Conservation (phyloP, 345 rosid species). For the Pugionium cornutum region DNA sequence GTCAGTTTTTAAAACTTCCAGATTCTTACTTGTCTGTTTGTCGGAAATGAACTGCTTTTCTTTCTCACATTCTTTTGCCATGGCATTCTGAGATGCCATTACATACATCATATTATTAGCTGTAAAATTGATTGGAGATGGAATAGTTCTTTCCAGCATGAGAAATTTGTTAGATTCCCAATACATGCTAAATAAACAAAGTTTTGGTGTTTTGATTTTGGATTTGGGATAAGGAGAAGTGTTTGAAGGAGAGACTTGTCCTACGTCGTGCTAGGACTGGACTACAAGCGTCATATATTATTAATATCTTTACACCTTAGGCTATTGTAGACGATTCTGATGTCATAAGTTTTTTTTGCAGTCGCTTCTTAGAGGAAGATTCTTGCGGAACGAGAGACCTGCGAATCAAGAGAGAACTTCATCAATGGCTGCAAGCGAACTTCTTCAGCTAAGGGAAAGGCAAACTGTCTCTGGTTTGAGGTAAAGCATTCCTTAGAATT, state of each 20-base stretch:
- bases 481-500: conserved; percentile 43
- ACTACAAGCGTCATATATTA: background rate
- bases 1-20: conserved; percentile 40
- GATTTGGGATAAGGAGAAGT: conserved; percentile 11
- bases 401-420: conserved; percentile 76
- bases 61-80: no score
- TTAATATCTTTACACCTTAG: conserved; percentile 25
- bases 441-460: conserved; percentile 83
- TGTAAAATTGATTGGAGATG: background rate
- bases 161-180: background rate
- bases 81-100: no score
- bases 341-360: conserved; percentile 46
- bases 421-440: conserved; percentile 79
- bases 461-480: conserved; percentile 94
- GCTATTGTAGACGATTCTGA: conserved; percentile 20
- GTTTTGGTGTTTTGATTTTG: background rate
- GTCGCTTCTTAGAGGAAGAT: conserved; percentile 96
- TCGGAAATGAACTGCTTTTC: no score
- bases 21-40: conserved; percentile 1
- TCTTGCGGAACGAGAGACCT: conserved; percentile 83
- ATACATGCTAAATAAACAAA: background rate
- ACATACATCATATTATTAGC: background rate
- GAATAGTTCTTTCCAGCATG: background rate
- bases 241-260: conserved; percentile 1
- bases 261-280: conserved; percentile 10